Percentiles rank a stretch among this genome's conserved stretches.
These are phyloP conservation scores for Aspergillus sp. DNA, from an alignment of 2,329 filamentous ascomycete genomes.

Conservation along the genomic window DNA sequence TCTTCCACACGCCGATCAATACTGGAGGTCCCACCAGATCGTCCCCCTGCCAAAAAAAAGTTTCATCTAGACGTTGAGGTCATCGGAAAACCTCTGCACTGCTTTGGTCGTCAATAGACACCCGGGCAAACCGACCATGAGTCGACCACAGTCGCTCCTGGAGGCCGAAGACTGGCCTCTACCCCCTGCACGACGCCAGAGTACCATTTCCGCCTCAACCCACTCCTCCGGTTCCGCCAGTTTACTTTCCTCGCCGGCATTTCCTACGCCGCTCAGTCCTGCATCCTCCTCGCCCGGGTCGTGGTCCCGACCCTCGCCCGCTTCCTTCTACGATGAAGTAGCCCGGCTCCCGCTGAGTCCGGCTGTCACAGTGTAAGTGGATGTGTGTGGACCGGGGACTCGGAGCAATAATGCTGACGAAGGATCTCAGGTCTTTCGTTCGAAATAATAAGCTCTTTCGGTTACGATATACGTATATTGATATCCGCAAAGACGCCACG, in stretches of 20 bases:
- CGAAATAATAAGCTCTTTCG: slow-evolving; percentile 39
- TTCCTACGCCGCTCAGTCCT: slow-evolving; percentile 23
- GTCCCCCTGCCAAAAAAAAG: slow-evolving; percentile 2
- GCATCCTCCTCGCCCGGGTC: slow-evolving; percentile 21
- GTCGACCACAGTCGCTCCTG: slow-evolving; percentile 7
- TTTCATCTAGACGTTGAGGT: too few relatives aligned
- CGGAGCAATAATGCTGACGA: background rate
- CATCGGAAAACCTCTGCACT: too few relatives aligned
- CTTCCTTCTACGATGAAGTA: slow-evolving; percentile 29
- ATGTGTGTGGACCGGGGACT: background rate
- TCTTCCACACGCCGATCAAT: slow-evolving; percentile 6
- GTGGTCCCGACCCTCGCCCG: slow-evolving; percentile 26
- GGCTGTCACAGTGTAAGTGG: slow-evolving; percentile 32
- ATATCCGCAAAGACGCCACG: slow-evolving; percentile 37
- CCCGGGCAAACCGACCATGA: slow-evolving; percentile 10
- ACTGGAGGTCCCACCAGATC: slow-evolving; percentile 22
- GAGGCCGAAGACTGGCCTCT: slow-evolving; percentile 29
- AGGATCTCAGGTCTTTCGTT: slow-evolving; percentile 33
- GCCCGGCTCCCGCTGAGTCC: slow-evolving; percentile 29
- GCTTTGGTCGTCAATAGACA: background rate
- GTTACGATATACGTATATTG: slow-evolving; percentile 37
- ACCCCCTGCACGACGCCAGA: slow-evolving; percentile 19
- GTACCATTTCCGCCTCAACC: slow-evolving; percentile 24
- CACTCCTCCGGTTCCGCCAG: slow-evolving; percentile 27
- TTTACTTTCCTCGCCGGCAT: slow-evolving; percentile 22